Percentiles rank a stretch among this genome's conserved stretches.
Evolutionary conservation across 2,329 filamentous ascomycete genomes (phyloP).

Genomic region (Alternaria angustiovoidea): DNA sequence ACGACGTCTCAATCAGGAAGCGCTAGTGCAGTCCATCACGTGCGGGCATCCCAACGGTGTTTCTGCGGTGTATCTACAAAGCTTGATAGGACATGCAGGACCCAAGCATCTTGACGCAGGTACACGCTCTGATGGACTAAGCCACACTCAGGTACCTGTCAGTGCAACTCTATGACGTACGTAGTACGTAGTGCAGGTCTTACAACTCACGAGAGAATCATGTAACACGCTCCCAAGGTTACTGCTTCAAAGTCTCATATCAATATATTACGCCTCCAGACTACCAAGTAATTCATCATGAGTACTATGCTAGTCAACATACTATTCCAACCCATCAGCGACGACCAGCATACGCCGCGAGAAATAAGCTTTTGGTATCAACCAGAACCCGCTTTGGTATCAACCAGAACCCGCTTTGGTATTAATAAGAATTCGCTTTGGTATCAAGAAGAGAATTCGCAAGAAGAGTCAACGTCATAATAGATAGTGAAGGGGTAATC

Average conservation of each 20-base stretch:
- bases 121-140: neutral
- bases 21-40: conserved; percentile 15
- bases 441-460: conserved; percentile 29
- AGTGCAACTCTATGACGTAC: neutral
- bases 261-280: neutral
- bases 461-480: conserved; percentile 36
- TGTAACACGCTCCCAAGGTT: neutral
- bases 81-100: conserved; percentile 10
- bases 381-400: conserved; percentile 9
- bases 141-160: neutral
- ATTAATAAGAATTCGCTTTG: conserved; percentile 22
- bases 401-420: conserved; percentile 20
- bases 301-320: conserved; percentile 4
- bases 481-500: conserved; percentile 30
- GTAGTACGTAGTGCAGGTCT: neutral
- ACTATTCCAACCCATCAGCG: neutral
- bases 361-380: conserved; percentile 1
- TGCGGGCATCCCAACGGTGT: conserved; percentile 3
- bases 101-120: conserved; percentile 7
- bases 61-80: conserved; percentile 8
- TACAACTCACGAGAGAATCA: neutral
- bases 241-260: neutral
- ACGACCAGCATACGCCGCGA: conserved; percentile 2
- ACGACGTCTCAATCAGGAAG: conserved; percentile 23
- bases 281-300: neutral